Conservation (phyloP, 2,329 filamentous ascomycete genomes). For the Xenoacremonium recifei region DNA sequence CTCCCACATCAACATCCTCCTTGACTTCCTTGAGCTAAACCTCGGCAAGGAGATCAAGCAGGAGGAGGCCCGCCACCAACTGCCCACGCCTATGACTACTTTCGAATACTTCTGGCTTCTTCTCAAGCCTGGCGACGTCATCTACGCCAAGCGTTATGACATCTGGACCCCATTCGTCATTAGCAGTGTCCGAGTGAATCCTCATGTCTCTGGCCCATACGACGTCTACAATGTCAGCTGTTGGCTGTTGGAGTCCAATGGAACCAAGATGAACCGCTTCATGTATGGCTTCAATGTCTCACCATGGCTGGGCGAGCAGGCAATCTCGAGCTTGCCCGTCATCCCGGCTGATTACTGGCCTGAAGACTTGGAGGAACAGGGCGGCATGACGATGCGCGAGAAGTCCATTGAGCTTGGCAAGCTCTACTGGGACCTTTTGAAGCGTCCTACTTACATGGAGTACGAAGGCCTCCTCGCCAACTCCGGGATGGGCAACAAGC, state of each 20-base stretch:
- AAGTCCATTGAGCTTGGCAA: conserved; percentile 41
- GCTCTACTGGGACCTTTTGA: conserved; percentile 46
- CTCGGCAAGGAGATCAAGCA: conserved; percentile 35
- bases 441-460: conserved; percentile 45
- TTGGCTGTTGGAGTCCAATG: conserved; percentile 41
- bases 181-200: conserved; percentile 28
- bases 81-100: conserved; percentile 38
- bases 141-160: conserved; percentile 40
- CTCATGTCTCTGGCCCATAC: conserved; percentile 4
- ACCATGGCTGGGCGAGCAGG: conserved; percentile 43
- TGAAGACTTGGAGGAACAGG: conserved; percentile 32
- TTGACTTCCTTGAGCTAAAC: conserved; percentile 41
- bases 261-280: conserved; percentile 33
- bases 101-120: conserved; percentile 47
- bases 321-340: conserved; percentile 38
- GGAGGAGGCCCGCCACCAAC: conserved; percentile 40
- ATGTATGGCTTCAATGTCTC: conserved; percentile 36
- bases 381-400: conserved; percentile 31
- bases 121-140: conserved; percentile 43
- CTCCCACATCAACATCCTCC: conserved; percentile 45
- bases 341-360: conserved; percentile 44
- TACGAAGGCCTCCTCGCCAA: conserved; percentile 42
- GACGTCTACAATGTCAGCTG: conserved; percentile 32
- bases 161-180: conserved; percentile 43
- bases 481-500: conserved; percentile 22